Base-by-base conservation (phyloP, 148 eudicot species). In the Fagopyrum esculentum region DNA sequence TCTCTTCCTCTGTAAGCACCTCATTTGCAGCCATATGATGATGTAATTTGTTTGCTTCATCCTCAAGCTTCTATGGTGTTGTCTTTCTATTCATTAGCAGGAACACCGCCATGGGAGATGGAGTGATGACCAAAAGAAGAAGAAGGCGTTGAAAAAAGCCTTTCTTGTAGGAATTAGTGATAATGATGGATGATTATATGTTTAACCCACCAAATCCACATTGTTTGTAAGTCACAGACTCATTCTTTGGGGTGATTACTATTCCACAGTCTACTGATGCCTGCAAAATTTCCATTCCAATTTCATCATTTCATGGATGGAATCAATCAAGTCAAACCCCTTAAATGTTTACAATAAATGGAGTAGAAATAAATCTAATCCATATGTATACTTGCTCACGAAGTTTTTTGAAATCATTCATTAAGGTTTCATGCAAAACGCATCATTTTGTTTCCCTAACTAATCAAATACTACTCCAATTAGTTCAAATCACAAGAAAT, bases 181-280 rank as follows among this genome's bases (percentile, higher is more conserved):
- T 52, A 22, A 19, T 10, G 43, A 29, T 29, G 1, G 68, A 69
- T 91, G 43, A 69, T 91, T 86, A 94, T 55, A 94, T 90, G 76
- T 87, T 89, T 2, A 94, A 73, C 0, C 98, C 98, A 81, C 88
- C 95, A 48, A 94, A 88, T 12, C 98, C 98, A 72, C 98, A 94
- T 75, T 87, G 96, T 83, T 94, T 94, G 83, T 85, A 80, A 6
- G 88, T 90, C 19, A 94, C 85, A 60, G 88, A 46, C 70, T 94
- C 93, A 78, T 86, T 94, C 73, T 81, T 87, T 44, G 98, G 98
- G 74, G 97, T 94, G 47, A 94, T 89, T 73, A 86, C 97, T 64
- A 92, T 89, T 4, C 83, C 83, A 70, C 98, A 94, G 80, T 90
- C 93, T 69, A 94, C 88, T 5, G 97, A 90, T 50, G 87, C 98